Base-by-base conservation (phyloP, 2,329 filamentous ascomycete genomes). In the Fusarium succisae region DNA sequence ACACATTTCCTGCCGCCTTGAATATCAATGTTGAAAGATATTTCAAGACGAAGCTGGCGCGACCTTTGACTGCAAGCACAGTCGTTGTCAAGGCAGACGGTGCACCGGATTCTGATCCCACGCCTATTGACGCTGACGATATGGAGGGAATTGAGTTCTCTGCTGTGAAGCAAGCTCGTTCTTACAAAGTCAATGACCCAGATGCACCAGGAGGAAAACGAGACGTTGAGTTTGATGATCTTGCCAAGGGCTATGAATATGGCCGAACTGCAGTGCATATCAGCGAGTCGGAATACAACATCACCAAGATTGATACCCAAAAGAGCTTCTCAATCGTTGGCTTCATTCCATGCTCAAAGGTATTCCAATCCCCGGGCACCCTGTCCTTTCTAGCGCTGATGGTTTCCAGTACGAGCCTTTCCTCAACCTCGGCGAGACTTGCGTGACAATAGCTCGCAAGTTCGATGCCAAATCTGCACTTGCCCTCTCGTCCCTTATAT, bases 171-270 rank as follows among this genome's bases (percentile, higher is more conserved):
- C 92, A 90, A 67, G 87, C 92, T n/a, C 90, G 94, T 47, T 90
- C 90, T 3, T 99, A 98, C 82, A 92, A 92, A 77, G 89, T 98
- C 67, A 89, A 92, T 43, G 94, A 98, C 70, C 88, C 92, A 10
- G 86, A 89, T 44, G 91, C 91, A 1, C 91, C 92, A 1, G 94
- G 94, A 22, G 93, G 93, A 18, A 97, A 96, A 83, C 88, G 88
- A 61, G 94, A 98, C 60, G 91, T 99, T 32, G 90, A 93, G 35
- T 91, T 91, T 66, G 95, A 97, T 20, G 90, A 94, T 22, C 87
- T 99, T 43, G 94, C 94, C n/a, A 97, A 95, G 81, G 96, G 96
- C 0, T 99, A 96, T 79, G 92, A 94, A 79, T 99, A 99, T 80
- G 96, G 96, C 51, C 90, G 95, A 64, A 98, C 96, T 1, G 94